Conservation (phyloP, 345 rosid genomes). For the Populus simonii region DNA sequence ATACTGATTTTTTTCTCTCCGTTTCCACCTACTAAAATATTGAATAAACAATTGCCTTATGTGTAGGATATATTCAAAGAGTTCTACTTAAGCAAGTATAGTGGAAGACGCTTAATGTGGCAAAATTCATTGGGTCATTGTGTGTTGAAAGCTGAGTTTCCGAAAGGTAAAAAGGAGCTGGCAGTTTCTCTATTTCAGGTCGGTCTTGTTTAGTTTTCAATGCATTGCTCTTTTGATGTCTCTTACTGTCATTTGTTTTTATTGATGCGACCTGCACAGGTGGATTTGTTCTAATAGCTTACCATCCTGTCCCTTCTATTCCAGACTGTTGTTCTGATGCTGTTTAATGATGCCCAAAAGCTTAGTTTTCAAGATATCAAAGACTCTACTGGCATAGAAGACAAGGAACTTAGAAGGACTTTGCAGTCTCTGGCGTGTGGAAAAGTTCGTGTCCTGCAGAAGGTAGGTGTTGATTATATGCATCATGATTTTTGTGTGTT, state of each 20-base stretch:
- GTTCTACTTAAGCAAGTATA: conserved; percentile 92
- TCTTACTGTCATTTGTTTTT: not conserved
- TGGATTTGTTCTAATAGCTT: conserved; percentile 15
- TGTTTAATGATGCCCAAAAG: conserved; percentile 88
- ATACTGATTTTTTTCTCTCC: not conserved
- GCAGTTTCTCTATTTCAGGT: conserved; percentile 98
- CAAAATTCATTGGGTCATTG: conserved; percentile 96
- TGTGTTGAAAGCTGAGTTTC: conserved; percentile 86
- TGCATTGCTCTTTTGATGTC: not conserved
- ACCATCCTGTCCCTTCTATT: conserved; percentile 14
- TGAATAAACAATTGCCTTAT: not conserved
- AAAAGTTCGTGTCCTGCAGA: conserved; percentile 86
- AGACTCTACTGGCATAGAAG: conserved; percentile 90
- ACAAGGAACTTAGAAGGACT: conserved; percentile 89
- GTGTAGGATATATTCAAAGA: conserved; percentile 92
- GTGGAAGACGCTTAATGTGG: conserved; percentile 98
- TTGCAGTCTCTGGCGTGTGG: conserved; percentile 98
- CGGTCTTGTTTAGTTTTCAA: conserved; percentile 19
- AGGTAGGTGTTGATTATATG: conserved; percentile 40
- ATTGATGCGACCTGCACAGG: not conserved
- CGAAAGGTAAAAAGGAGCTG: conserved; percentile 90
- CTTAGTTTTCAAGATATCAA: conserved; percentile 90
- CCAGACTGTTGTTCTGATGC: conserved; percentile 95
- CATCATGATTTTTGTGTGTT: not conserved
- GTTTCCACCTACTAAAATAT: not conserved